Evolutionary conservation across 306 rosid species (phyloP).

Genomic region (Senna tora): DNA sequence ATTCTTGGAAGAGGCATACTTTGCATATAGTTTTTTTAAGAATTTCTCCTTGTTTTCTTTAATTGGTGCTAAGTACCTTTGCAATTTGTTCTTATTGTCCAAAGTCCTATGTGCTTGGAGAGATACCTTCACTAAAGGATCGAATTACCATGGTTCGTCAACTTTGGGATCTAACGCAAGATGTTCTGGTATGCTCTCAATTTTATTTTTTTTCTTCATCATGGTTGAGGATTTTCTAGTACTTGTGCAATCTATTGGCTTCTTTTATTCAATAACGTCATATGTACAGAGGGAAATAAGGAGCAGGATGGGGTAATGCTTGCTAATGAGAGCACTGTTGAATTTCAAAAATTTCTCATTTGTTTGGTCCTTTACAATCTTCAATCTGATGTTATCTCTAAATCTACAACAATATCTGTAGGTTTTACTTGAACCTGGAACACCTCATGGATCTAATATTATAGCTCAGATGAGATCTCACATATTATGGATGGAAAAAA

Average conservation of each 20-base stretch:
- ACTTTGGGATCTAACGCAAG: conserved; percentile 88
- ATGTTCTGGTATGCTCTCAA: conserved; percentile 73
- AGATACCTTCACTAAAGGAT: conserved; percentile 88
- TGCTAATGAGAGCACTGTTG: conserved; percentile 2
- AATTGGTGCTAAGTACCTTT: conserved; percentile 38
- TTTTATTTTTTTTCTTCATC: conserved; percentile 19
- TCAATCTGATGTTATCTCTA: conserved; percentile 28
- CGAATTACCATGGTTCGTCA: conserved; percentile 86
- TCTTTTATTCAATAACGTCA: neutral
- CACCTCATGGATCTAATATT: conserved; percentile 85
- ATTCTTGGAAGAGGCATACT: conserved; percentile 1
- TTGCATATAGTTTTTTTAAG: conserved; percentile 9
- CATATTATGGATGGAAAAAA: conserved; percentile 88
- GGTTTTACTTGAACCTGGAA: conserved; percentile 96
- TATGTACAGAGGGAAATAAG: conserved; percentile 6
- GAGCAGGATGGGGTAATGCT: conserved; percentile 22
- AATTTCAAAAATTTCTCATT: conserved; percentile 1
- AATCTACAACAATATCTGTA: conserved; percentile 41
- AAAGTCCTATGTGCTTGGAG: conserved; percentile 97
- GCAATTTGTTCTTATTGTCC: conserved; percentile 43
- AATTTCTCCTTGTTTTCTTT: conserved; percentile 13
- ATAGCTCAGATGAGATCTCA: conserved; percentile 97
- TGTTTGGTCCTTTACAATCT: neutral
- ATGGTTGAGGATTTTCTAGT: conserved; percentile 14
- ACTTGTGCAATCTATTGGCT: conserved; percentile 7